Evolutionary conservation across 1,284 basidiomycete species (phyloP), one percentile per base, ranked within the genome.

Genomic region (Ceratobasidium papillatum): DNA sequence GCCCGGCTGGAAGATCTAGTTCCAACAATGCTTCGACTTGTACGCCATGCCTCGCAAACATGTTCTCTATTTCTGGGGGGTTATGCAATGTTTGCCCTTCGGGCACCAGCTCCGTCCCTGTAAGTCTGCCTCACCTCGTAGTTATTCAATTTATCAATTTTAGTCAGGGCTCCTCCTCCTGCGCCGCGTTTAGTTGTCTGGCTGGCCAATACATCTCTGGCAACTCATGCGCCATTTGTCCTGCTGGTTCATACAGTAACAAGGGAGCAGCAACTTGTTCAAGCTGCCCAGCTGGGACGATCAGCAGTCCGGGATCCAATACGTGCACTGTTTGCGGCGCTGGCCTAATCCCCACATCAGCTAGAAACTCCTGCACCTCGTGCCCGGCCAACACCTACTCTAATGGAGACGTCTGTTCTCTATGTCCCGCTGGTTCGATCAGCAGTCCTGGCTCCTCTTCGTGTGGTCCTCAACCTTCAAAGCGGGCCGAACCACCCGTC

Each of bases 381-480:
- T 72, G 68, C 45, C 19, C 30, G 5, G 41, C 56, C 17, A 38
- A 49, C 43, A 61, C 68, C 14, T 59, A 47, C 25, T 59, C 68
- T 12, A 34, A 27, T 17, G 43, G 36, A 8, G 11, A 19, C n/a
- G 25, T 38, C 1, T 51, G 68, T 43, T 9, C 19, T 8, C 1
- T 41, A 1, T 49, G 56, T 43, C 56, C 68, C 11, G 9, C 22
- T 49, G 68, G 56, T 19, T n/a, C 12, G 27, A 61, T n/a, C 1
- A 58, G 36, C 9, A 45, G 30, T 22, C n/a, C 58, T n/a, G 58
- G 63, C 17, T 65, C 63, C 7, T 12, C 63, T n/a, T 65, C 63
- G 19, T 65, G 63, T 19, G 32, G 63, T 8, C 65, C 65, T 22
- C 65, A 68, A 22, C 49, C 65, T 1, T 68, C 65, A 1, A 68